These are phyloP conservation scores for Oryza punctata DNA, from an alignment of 176 grass and related monocot genomes.

Conservation along the genomic window DNA sequence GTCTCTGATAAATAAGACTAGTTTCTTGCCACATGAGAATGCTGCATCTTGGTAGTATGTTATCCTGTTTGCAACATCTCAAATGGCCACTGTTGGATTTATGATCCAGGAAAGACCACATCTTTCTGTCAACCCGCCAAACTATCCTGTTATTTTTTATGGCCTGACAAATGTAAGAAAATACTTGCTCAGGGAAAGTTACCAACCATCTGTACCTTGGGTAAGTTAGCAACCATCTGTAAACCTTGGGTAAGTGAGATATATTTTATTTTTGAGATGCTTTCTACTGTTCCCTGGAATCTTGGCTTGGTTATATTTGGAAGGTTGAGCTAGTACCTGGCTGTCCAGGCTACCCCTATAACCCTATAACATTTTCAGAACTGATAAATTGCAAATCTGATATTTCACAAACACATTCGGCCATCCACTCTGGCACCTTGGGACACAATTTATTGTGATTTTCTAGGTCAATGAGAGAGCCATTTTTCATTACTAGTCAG, in stretches of 20 bases:
- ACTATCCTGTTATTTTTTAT: neutral
- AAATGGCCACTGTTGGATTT: neutral
- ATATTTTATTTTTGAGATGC: neutral
- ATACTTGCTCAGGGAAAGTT: neutral
- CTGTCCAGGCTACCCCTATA: neutral
- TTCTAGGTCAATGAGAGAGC: neutral
- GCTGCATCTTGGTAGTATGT: neutral
- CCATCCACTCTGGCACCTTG: neutral
- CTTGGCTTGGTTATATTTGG: neutral
- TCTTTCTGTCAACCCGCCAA: neutral
- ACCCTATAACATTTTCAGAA: neutral
- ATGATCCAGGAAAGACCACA: slow-evolving; percentile 1
- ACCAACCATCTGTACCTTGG: neutral
- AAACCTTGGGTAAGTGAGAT: neutral
- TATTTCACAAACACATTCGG: neutral
- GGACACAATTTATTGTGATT: neutral
- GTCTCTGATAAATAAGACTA: slow-evolving; percentile 12
- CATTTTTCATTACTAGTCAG: neutral
- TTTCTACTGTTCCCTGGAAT: neutral
- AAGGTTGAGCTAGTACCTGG: neutral
- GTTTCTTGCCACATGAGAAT: neutral
- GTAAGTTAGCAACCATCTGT: neutral
- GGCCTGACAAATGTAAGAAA: neutral
- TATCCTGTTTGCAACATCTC: neutral
- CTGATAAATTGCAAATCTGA: neutral